Evolutionary conservation across 768 basidiomycete species (phyloP), one percentile per base, ranked within the genome.

Genomic region (Amanita inopinata): DNA sequence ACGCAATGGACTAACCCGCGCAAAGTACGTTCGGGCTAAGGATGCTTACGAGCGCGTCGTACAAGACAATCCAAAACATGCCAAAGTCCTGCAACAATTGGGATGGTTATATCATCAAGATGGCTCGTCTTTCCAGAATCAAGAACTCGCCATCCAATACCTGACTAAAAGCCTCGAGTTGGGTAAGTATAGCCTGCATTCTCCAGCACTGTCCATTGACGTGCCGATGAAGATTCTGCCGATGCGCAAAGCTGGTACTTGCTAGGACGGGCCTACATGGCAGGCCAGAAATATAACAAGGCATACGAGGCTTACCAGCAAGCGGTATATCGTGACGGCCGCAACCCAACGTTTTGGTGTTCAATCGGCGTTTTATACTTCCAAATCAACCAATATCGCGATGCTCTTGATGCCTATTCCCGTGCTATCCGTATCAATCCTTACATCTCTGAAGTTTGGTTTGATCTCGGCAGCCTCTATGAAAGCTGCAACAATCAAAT

Each of bases 181-280:
- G 19, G 93, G 93, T 88, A 45, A 56, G 83, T 64, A 30, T 20
- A 25, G 25, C 25, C 25, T 25, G 18, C 25, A 27, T 49, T 41
- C 12, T 30, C 14, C 40, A 9, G 23, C 22, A 5, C 20, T 32
- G 9, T 31, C n/a, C 4, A 18, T 28, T 18, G 30, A 35, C 48
- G 32, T 22, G 27, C 36, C 27, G 43, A 25, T 44, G 24, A 55
- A 93, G 96, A 98, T 63, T 80, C 89, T 12, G 75, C 83, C 19
- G 96, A 99, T 58, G 90, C 96, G 12, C 96, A 98, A 63, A 93
- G 88, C 54, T 99, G 96, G 94, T 99, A 98, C 64, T 78, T 98
- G 32, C 82, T 98, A 49, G 94, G 94, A 42, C 88, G 96, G 49
- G 94, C 94, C 1, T 98, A 92, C 63, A 98, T 98, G 92, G 89